Evolutionary conservation across 257 asterid species (phyloP).

Genomic region (Knoxia roxburghii): DNA sequence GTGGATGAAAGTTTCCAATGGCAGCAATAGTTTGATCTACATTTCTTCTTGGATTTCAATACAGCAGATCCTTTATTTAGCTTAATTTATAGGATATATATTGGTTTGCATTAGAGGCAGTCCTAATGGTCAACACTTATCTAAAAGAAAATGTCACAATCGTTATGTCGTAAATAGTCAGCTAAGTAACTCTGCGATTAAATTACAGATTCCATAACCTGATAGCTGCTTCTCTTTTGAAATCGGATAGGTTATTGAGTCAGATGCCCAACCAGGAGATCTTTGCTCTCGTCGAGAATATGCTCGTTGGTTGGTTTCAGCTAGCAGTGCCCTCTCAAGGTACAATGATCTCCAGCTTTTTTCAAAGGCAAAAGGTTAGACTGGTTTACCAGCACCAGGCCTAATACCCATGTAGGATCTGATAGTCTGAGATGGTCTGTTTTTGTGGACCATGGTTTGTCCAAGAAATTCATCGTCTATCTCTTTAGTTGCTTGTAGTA

Average conservation of each 20-base stretch:
- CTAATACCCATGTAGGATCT: neutral
- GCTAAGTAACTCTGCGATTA: neutral
- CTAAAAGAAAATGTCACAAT: too few species aligned
- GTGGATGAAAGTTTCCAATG: neutral
- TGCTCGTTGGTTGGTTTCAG: constrained; percentile 93
- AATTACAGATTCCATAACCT: neutral
- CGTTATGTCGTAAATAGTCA: neutral
- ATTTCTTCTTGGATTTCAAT: neutral
- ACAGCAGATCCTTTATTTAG: neutral
- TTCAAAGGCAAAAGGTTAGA: neutral
- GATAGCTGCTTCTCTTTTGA: neutral
- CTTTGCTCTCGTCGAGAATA: constrained; percentile 95
- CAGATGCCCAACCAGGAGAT: constrained; percentile 89
- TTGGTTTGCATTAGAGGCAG: constrained; percentile 9
- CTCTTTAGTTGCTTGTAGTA: neutral
- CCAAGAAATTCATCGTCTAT: neutral
- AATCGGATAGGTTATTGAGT: constrained; percentile 69
- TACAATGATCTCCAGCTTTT: constrained; percentile 23
- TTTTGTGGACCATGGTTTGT: neutral
- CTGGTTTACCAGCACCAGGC: neutral
- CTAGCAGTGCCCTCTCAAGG: constrained; percentile 94
- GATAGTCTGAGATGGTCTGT: constrained; percentile 1
- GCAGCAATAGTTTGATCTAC: neutral
- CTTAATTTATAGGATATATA: neutral
- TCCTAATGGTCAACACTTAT: neutral